phyloP scores from a whole-genome alignment of 2,329 filamentous ascomycete genomes.

The Trichoderma sp. region DNA sequence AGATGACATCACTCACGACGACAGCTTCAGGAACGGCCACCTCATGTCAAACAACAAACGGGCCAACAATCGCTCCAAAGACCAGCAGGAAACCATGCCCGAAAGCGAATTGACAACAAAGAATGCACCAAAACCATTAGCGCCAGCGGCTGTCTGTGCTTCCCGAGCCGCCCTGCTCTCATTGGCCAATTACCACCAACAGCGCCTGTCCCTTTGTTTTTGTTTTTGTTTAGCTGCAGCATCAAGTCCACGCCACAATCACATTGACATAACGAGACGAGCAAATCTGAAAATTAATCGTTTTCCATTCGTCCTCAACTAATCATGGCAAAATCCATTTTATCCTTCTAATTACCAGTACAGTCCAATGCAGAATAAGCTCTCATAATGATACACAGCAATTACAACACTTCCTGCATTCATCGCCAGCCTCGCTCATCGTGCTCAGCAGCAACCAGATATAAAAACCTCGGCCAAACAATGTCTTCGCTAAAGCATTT shows the following conservation, averaged over 20 bases:
- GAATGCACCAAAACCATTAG: background rate
- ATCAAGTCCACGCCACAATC: background rate
- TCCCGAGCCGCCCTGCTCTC: slow-evolving; percentile 9
- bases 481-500: background rate
- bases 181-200: background rate
- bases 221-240: background rate
- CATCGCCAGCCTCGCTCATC: background rate
- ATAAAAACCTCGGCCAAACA: background rate
- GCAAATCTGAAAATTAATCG: background rate
- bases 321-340: slow-evolving; percentile 11
- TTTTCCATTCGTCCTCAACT: slow-evolving; percentile 14
- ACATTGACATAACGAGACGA: background rate
- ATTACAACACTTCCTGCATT: slow-evolving; percentile 6
- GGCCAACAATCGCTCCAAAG: background rate
- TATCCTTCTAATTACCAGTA: slow-evolving; percentile 16
- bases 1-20: background rate
- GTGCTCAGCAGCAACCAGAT: background rate
- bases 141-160: slow-evolving; percentile 3
- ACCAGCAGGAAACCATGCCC: background rate
- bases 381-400: slow-evolving; percentile 18
- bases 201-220: background rate
- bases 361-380: slow-evolving; percentile 16
- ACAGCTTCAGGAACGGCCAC: background rate
- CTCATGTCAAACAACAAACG: background rate
- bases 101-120: background rate